These are phyloP conservation scores for Tetracladium maxilliforme DNA, from an alignment of 2,329 filamentous ascomycete species.

Conservation along the genomic window DNA sequence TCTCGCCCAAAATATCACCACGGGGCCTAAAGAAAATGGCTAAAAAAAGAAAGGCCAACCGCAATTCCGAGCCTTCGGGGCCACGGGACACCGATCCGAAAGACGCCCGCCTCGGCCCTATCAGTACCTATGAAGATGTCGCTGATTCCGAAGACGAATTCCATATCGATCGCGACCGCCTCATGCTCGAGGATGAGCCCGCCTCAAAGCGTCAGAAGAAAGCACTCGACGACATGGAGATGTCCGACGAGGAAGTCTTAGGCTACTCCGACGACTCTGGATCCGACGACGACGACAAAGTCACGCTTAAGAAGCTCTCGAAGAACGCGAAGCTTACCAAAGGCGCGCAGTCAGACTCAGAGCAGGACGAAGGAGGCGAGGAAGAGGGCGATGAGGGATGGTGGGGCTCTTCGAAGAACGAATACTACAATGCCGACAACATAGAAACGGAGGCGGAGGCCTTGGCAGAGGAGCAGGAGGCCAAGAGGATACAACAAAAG, in stretches of 20 bases:
- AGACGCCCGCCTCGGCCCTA: slow-evolving; percentile 45
- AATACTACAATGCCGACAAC: slow-evolving; percentile 83
- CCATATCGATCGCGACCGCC: slow-evolving; percentile 71
- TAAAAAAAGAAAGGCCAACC: slow-evolving; percentile 57
- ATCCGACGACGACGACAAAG: slow-evolving; percentile 18
- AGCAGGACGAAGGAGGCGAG: slow-evolving; percentile 39
- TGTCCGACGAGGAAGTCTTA: slow-evolving; percentile 49
- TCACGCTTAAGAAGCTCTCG: slow-evolving; percentile 33
- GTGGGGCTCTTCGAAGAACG: slow-evolving; percentile 79
- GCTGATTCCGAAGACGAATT: slow-evolving; percentile 93
- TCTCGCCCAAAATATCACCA: too few species aligned
- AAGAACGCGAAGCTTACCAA: too few species aligned
- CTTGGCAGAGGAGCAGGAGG: slow-evolving; percentile 83
- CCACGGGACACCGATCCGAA: slow-evolving; percentile 38
- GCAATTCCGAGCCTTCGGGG: slow-evolving; percentile 27
- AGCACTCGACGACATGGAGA: slow-evolving; percentile 35
- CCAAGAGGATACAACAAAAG: slow-evolving; percentile 77
- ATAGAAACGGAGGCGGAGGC: slow-evolving; percentile 55
- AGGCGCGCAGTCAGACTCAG: slow-evolving; percentile 30
- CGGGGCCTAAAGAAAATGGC: slow-evolving; percentile 37
- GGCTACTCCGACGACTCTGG: slow-evolving; percentile 28
- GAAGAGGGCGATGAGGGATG: slow-evolving; percentile 47
- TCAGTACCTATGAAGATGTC: slow-evolving; percentile 64
- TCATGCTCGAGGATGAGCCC: slow-evolving; percentile 71
- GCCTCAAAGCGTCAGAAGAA: slow-evolving; percentile 64